Conservation (phyloP, 1,284 basidiomycete genomes). For the Binderoboletus segoi region DNA sequence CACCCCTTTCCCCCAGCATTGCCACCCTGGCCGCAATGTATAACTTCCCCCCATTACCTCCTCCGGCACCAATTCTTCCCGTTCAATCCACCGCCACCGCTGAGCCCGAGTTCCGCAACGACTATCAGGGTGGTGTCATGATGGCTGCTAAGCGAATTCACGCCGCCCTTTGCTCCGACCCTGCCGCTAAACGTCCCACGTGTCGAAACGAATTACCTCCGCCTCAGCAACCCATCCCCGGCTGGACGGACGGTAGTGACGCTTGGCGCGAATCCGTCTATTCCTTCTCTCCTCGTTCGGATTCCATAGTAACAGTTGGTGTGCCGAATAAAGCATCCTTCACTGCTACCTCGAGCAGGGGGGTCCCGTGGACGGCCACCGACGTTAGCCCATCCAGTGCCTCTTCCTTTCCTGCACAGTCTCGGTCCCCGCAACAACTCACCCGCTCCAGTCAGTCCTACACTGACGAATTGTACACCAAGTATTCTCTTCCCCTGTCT, state of each 20-base stretch:
- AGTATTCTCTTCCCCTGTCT: slow-evolving; percentile 55
- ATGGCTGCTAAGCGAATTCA: slow-evolving; percentile 64
- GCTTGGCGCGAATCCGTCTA: slow-evolving; percentile 68
- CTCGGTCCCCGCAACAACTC: slow-evolving; percentile 15
- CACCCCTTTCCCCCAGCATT: slow-evolving; percentile 49
- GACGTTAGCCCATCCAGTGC: slow-evolving; percentile 33
- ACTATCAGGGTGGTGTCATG: slow-evolving; percentile 63
- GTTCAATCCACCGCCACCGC: slow-evolving; percentile 26
- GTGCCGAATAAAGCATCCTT: slow-evolving; percentile 41
- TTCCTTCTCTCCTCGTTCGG: slow-evolving; percentile 40
- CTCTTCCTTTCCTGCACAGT: slow-evolving; percentile 22
- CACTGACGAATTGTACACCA: slow-evolving; percentile 52
- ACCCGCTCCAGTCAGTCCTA: slow-evolving; percentile 35
- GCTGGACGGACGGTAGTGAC: slow-evolving; percentile 69
- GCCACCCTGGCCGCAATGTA: slow-evolving; percentile 56
- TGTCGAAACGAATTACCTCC: slow-evolving; percentile 30
- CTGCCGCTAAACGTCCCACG: slow-evolving; percentile 35
- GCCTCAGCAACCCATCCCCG: slow-evolving; percentile 51
- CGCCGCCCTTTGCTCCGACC: slow-evolving; percentile 47
- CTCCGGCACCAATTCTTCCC: slow-evolving; percentile 44
- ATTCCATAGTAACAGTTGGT: slow-evolving; percentile 27
- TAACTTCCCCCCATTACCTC: slow-evolving; percentile 57
- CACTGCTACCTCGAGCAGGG: slow-evolving; percentile 51
- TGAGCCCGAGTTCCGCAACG: slow-evolving; percentile 34
- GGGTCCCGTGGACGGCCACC: slow-evolving; percentile 51